A percentile compares a stretch with the other conserved stretches of the same genome.
Evolutionary conservation across 306 rosid genomes (phyloP).

Genomic region (Quercus gilva): DNA sequence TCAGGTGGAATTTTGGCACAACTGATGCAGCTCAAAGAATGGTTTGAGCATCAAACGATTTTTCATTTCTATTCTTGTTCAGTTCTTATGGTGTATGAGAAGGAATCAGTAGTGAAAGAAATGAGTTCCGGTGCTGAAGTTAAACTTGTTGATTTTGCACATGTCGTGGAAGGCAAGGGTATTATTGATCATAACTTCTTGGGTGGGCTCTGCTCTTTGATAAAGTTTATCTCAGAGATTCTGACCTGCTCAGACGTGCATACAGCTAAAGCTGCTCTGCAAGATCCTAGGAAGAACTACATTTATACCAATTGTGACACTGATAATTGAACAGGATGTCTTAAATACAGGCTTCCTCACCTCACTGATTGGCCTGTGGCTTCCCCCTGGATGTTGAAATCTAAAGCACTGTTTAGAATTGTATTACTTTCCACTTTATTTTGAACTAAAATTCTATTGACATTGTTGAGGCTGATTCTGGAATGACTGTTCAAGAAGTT

Average conservation of each 20-base stretch:
- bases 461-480: too few species aligned
- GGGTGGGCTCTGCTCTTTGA: conserved; percentile 91
- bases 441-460: too few species aligned
- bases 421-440: too few species aligned
- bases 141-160: conserved; percentile 85
- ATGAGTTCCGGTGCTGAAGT: conserved; percentile 32
- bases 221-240: conserved; percentile 59
- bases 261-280: neutral
- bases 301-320: neutral
- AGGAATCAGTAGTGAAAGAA: conserved; percentile 31
- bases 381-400: too few species aligned
- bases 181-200: conserved; percentile 86
- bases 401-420: too few species aligned
- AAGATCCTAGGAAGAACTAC: neutral
- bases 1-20: conserved; percentile 52
- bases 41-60: conserved; percentile 83
- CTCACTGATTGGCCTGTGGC: too few species aligned
- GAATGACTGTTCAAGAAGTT: too few species aligned
- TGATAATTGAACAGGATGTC: neutral
- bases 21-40: conserved; percentile 59
- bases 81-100: conserved; percentile 56
- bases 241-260: conserved; percentile 6
- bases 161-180: conserved; percentile 57
- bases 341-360: too few species aligned
- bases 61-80: conserved; percentile 75